Base-by-base conservation (phyloP, 345 rosid species). In the Aegle marmelos region DNA sequence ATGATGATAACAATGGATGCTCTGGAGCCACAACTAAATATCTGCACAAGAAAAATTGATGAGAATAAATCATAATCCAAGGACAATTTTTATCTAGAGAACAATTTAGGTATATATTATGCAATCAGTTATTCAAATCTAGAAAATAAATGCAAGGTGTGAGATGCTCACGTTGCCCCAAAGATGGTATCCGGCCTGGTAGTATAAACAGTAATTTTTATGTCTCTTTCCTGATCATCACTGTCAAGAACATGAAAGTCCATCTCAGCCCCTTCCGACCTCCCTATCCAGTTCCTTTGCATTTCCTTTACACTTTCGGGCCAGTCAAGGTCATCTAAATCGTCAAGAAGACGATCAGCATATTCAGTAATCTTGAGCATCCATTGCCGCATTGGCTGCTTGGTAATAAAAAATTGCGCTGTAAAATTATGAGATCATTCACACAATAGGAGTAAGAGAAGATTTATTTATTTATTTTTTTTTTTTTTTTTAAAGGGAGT, bases 351-450 rank as follows among this genome's bases (percentile, higher is more conserved):
- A 58, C 93, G 94, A 81, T 93, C 98, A 78, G 96, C 98, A 70
- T 95, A 95, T 4, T 91, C 98, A 68, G 97, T 95, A 77, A 95
- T 95, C 90, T 89, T 95, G 83, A 95, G 94, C 91, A 93, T 93
- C 98, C 98, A 95, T 79, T 95, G 98, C 88, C 95, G 87, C 98
- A 95, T 95, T 83, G 98, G 97, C 98, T 95, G 97, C 97, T 95
- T 85, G 93, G 94, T 90, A 86, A 93, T 88, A 92, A 93, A 93
- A 91, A 95, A 92, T 81, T 90, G 92, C 91, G 92, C 94, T 93
- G 98, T 93, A 89, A 88, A 92, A 92, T 90, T 89, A 84, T 84
- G 85, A 87, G 87, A 89, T 85, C 70, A 79, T 88, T 91, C 87
- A 85, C 88, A 85, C 82, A 80, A 79, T 73, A 81, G 82, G 76